A percentile compares a stretch with the other conserved stretches of the same genome.
These are phyloP conservation scores for Stephania yunnanensis DNA, from an alignment of 164 flowering plant species.

Conservation along the genomic window DNA sequence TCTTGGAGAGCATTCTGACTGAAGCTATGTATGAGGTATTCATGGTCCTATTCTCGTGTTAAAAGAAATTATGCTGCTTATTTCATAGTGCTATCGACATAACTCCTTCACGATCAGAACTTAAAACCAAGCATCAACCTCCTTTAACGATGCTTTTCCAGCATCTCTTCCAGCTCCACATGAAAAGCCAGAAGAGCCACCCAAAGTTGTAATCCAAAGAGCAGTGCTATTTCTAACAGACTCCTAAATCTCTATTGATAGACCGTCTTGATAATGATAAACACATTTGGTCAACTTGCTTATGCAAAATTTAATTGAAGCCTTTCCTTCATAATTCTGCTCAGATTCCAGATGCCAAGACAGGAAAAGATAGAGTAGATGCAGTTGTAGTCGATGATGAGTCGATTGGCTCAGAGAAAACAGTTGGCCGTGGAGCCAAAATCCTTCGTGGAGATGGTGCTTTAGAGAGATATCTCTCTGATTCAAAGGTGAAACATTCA, in stretches of 20 bases:
- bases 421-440: slow-evolving; percentile 72
- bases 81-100: too few species aligned
- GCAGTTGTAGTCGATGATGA: slow-evolving; percentile 91
- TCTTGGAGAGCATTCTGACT: slow-evolving; percentile 76
- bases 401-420: slow-evolving; percentile 52
- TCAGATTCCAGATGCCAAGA: slow-evolving; percentile 84
- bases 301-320: not conserved
- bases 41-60: not conserved
- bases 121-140: too few species aligned
- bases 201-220: too few species aligned
- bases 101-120: too few species aligned
- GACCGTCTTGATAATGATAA: not conserved
- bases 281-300: not conserved
- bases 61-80: not conserved
- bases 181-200: too few species aligned
- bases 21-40: slow-evolving; percentile 99
- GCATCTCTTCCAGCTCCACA: too few species aligned
- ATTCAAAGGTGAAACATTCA: slow-evolving; percentile 34
- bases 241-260: slow-evolving; percentile 9
- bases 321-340: slow-evolving; percentile 7
- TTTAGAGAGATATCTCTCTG: slow-evolving; percentile 55
- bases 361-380: slow-evolving; percentile 71
- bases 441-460: slow-evolving; percentile 88
- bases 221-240: too few species aligned
- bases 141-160: too few species aligned